Conservation (phyloP, 768 basidiomycete species). For the Calocybe indica region DNA sequence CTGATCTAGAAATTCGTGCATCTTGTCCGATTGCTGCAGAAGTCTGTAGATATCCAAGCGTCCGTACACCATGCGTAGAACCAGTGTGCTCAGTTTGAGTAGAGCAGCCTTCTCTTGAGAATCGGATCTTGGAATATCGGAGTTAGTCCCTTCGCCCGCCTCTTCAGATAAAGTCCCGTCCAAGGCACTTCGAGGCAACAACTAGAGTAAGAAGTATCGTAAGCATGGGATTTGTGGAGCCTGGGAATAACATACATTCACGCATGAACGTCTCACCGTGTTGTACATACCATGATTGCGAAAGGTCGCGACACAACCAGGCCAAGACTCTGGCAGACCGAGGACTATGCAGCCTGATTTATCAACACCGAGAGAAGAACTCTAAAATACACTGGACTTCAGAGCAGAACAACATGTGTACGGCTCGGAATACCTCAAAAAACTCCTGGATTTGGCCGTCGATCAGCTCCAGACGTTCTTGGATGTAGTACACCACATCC, state of each 20-base stretch:
- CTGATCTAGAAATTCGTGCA: too few species aligned
- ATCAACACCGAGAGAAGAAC: slow-evolving; percentile 1
- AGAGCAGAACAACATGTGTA: not conserved
- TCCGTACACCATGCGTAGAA: too few species aligned
- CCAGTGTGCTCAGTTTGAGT: too few species aligned
- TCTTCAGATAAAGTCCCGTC: too few species aligned
- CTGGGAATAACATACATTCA: slow-evolving; percentile 5
- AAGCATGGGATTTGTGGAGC: not conserved
- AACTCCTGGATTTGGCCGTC: slow-evolving; percentile 1
- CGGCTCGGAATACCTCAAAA: slow-evolving; percentile 1
- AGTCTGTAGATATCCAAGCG: too few species aligned
- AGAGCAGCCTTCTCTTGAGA: too few species aligned
- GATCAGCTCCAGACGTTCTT: not conserved
- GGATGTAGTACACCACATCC: slow-evolving; percentile 2
- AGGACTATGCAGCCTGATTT: slow-evolving; percentile 4
- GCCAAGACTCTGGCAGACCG: slow-evolving; percentile 3
- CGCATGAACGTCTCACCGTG: slow-evolving; percentile 3
- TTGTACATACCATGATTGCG: slow-evolving; percentile 7
- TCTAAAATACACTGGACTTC: not conserved
- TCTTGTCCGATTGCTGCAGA: too few species aligned
- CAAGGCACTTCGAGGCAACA: too few species aligned
- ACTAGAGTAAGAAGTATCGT: too few species aligned
- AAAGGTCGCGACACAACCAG: slow-evolving; percentile 2
- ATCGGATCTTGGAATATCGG: too few species aligned
- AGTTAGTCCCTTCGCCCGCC: too few species aligned